phyloP scores from a whole-genome alignment of 202 grass and related monocot genomes.

The Musa balbisiana region DNA sequence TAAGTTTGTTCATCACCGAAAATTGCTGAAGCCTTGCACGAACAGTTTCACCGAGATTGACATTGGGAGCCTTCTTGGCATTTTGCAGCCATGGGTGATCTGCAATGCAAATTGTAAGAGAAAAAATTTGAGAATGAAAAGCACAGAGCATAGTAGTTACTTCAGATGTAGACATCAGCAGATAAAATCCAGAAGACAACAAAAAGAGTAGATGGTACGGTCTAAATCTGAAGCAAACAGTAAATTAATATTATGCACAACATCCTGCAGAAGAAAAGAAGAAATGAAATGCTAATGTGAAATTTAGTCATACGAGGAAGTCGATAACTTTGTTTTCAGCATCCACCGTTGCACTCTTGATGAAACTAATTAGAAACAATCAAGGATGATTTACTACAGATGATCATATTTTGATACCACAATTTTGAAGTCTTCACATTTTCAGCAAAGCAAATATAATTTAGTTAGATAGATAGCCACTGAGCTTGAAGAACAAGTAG shows the following conservation, averaged over 20 bases:
- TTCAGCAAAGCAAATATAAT: not conserved
- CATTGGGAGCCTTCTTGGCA: constrained; percentile 6
- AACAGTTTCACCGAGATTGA: not conserved
- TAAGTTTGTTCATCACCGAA: constrained; percentile 11
- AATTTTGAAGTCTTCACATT: not conserved
- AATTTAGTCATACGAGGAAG: not conserved
- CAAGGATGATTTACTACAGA: not conserved
- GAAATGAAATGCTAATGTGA: not conserved
- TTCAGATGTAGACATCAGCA: not conserved
- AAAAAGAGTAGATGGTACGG: not conserved
- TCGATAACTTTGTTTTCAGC: not conserved
- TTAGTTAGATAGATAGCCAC: not conserved
- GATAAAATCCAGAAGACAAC: too few species aligned
- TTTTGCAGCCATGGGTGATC: constrained; percentile 12
- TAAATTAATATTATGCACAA: not conserved
- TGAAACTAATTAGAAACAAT: not conserved
- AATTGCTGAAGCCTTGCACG: constrained; percentile 7
- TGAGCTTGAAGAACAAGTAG: not conserved
- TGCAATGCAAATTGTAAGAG: not conserved
- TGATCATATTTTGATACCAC: not conserved
- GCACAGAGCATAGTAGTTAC: not conserved
- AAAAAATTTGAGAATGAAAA: not conserved
- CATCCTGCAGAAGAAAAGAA: not conserved
- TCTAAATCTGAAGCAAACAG: not conserved
- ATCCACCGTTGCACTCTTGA: not conserved